Evolutionary conservation across 2,329 filamentous ascomycete genomes (phyloP).

Genomic region (Zymoseptoria pseudotritici): DNA sequence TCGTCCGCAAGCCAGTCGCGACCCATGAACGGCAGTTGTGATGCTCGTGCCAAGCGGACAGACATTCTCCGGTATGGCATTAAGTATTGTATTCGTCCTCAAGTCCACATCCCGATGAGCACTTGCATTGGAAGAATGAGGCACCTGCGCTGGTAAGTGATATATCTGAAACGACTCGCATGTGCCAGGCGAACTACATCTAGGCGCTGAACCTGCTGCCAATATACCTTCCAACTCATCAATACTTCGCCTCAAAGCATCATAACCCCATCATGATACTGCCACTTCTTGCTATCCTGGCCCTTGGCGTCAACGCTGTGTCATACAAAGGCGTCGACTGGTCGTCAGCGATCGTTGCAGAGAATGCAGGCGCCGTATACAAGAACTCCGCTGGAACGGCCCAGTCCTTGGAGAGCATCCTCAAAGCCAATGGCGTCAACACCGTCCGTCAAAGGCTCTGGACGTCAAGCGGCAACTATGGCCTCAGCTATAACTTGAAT

Average conservation of each 20-base stretch:
- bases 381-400: conserved; percentile 26
- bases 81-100: not conserved
- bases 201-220: not conserved
- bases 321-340: conserved; percentile 34
- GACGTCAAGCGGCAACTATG: conserved; percentile 24
- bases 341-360: conserved; percentile 29
- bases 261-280: not conserved
- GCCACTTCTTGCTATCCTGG: conserved; percentile 3
- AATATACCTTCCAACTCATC: not conserved
- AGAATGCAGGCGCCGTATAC: conserved; percentile 29
- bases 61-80: not conserved
- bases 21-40: not conserved
- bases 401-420: conserved; percentile 21
- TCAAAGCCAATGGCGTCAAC: conserved; percentile 19
- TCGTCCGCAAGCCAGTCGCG: not conserved
- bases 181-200: not conserved
- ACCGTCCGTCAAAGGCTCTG: conserved; percentile 26
- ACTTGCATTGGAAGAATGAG: not conserved
- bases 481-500: conserved; percentile 29
- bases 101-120: not conserved
- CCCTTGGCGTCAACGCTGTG: conserved; percentile 2
- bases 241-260: not conserved
- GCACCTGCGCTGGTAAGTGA: not conserved
- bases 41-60: not conserved
- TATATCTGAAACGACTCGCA: not conserved